Percentiles rank a stretch among this genome's conserved stretches.
phyloP scores from a whole-genome alignment of 805 yeast species.

The Nematodospora valgi region DNA sequence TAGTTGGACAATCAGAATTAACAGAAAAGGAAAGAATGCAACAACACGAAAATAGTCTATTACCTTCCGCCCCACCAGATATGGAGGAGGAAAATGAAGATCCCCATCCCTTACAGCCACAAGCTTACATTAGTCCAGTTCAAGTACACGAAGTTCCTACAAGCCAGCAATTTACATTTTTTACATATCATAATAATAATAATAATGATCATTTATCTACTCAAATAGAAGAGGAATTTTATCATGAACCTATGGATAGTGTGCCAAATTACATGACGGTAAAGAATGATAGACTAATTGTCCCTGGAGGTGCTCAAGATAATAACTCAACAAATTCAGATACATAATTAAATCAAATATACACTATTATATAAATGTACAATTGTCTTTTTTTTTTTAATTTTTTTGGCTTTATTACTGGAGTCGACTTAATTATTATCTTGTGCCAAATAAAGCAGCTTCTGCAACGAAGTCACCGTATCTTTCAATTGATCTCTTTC shows the following conservation, averaged over 20 bases:
- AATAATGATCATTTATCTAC: background rate
- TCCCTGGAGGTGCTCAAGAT: constrained; percentile 3
- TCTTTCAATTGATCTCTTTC: constrained; percentile 79
- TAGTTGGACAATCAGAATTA: constrained; percentile 18
- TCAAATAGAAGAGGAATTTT: background rate
- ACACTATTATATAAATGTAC: constrained; percentile 1
- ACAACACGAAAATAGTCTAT: constrained; percentile 52
- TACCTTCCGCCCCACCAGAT: constrained; percentile 53
- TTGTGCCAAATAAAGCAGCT: constrained; percentile 41
- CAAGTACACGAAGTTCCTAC: too few species aligned
- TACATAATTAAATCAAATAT: background rate
- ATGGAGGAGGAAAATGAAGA: constrained; percentile 6
- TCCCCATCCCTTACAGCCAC: constrained; percentile 2
- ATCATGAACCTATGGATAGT: constrained; percentile 19
- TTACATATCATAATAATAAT: constrained; percentile 1
- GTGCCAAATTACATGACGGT: constrained; percentile 34
- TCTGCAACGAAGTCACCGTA: constrained; percentile 55
- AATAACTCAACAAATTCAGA: background rate
- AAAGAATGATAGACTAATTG: constrained; percentile 23
- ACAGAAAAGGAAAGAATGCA: constrained; percentile 59
- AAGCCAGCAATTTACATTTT: constrained; percentile 2
- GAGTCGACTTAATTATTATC: constrained; percentile 4
- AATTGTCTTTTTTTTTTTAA: too few species aligned
- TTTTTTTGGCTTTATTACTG: background rate
- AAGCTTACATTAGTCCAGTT: background rate